phyloP scores from a whole-genome alignment of 2,329 filamentous ascomycete genomes.

The Diplodia corticola region DNA sequence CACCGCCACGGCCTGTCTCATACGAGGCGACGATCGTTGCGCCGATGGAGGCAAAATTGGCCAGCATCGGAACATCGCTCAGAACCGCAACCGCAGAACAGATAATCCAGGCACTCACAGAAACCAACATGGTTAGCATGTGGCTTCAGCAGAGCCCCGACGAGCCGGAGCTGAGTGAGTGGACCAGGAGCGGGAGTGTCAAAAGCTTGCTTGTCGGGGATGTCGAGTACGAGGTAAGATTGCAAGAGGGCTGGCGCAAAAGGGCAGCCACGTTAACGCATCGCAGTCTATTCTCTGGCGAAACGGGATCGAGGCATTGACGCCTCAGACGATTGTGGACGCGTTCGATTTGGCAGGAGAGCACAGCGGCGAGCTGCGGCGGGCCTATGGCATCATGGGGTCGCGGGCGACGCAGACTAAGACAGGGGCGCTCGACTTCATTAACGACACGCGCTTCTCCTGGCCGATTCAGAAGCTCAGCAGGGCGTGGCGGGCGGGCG shows the following conservation, averaged over 20 bases:
- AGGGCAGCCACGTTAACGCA: background rate
- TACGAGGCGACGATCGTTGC: conserved; percentile 37
- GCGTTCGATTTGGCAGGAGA: conserved; percentile 37
- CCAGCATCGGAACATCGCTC: conserved; percentile 19
- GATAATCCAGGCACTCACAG: conserved; percentile 39
- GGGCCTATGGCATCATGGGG: conserved; percentile 44
- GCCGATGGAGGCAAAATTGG: conserved; percentile 28
- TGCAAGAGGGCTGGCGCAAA: background rate
- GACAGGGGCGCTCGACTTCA: conserved; percentile 44
- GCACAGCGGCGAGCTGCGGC: conserved; percentile 34
- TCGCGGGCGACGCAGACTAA: conserved; percentile 44
- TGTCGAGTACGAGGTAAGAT: conserved; percentile 39
- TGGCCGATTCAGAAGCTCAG: conserved; percentile 31
- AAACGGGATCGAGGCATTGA: conserved; percentile 43
- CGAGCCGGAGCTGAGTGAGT: conserved; percentile 34
- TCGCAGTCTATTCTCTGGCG: conserved; percentile 48
- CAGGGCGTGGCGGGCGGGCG: conserved; percentile 24
- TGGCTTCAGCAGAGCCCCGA: conserved; percentile 45
- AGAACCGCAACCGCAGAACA: conserved; percentile 35
- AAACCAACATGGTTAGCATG: conserved; percentile 44
- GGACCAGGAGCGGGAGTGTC: conserved; percentile 40
- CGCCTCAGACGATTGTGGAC: conserved; percentile 36
- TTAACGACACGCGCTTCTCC: conserved; percentile 38
- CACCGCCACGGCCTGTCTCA: conserved; percentile 43
- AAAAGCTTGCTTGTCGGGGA: conserved; percentile 47